Base-by-base conservation (phyloP, 352 stramenopile genomes). In the Globisporangium spiculum region DNA sequence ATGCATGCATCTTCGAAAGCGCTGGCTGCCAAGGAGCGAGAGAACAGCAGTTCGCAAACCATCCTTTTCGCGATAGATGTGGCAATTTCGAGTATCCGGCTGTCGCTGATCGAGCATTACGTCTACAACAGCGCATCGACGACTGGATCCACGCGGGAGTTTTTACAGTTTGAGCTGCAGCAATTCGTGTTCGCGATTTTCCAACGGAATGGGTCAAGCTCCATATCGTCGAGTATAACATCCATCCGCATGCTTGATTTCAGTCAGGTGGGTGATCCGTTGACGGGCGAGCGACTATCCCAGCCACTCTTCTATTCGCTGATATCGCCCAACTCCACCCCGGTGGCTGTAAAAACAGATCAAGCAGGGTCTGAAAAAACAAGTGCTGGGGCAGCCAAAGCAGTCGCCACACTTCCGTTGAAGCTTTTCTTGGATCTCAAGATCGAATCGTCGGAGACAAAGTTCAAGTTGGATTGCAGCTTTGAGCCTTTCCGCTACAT, bases 171-270 rank as follows among this genome's bases (percentile, higher is more conserved):
- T 38, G 82, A 92, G 54, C 63, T 94, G 10, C 76, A 84, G 41
- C 72, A 87, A 60, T 89, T 93, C 27, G 67, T 86, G 22, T 83
- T 90, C 26, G 78, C 78, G 1, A 79, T 91, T 12, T 84, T 91
- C 36, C 83, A 93, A 50, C 79, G 80, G 9, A 77, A 75, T 14
- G 82, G 74, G 14, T 74, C 80, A 1, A 87, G 74, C 41, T 83
- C 66, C 7, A 78, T 89, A 14, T 78, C 83, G 8, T 80, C 80
- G 12, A 88, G 80, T 12, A 91, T 93, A 46, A 71, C 64, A 1
- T 86, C 83, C 0, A 74, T 87, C 18, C 80, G 89, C 22, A 90
- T 93, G 71, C 74, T 91, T 4, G 81, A 93, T 60, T 91, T 86
- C 34, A 86, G 83, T 9, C 71, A 91, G 55, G 70, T 70, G 7